phyloP scores from a whole-genome alignment of 345 rosid genomes.

The Eucalyptus tenuipes region DNA sequence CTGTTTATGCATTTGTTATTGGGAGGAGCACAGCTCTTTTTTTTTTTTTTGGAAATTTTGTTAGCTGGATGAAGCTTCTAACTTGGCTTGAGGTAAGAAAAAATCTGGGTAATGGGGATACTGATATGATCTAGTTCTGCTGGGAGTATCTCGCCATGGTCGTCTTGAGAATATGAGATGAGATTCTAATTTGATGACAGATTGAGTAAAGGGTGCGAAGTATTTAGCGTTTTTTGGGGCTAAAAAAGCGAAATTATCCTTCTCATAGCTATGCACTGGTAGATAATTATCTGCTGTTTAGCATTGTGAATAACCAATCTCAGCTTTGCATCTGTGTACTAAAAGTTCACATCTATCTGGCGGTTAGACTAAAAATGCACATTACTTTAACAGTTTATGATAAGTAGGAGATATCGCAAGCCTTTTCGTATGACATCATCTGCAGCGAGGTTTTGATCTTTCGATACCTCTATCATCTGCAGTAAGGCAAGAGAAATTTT shows the following conservation, averaged over 20 bases:
- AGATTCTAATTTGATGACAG: not conserved
- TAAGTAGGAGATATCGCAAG: not conserved
- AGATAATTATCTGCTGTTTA: not conserved
- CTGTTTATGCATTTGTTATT: not conserved
- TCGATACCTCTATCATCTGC: not conserved
- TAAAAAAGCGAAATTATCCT: not conserved
- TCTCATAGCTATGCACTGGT: not conserved
- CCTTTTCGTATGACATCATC: not conserved
- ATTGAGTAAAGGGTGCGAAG: not conserved
- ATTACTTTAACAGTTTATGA: not conserved
- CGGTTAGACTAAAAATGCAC: not conserved
- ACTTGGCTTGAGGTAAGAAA: not conserved
- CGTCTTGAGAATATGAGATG: not conserved
- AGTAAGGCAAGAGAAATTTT: not conserved
- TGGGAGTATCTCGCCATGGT: accelerated
- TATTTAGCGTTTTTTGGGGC: not conserved
- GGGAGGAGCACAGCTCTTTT: not conserved
- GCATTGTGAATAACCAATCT: not conserved
- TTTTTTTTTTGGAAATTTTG: not conserved
- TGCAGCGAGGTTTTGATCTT: not conserved
- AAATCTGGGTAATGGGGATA: not conserved
- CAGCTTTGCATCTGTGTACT: not conserved
- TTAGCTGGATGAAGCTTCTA: not conserved
- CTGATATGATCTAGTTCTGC: not conserved
- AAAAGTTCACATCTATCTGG: not conserved